Conservation (phyloP, 2,329 filamentous ascomycete species). For the Pyrenochaeta sp. region DNA sequence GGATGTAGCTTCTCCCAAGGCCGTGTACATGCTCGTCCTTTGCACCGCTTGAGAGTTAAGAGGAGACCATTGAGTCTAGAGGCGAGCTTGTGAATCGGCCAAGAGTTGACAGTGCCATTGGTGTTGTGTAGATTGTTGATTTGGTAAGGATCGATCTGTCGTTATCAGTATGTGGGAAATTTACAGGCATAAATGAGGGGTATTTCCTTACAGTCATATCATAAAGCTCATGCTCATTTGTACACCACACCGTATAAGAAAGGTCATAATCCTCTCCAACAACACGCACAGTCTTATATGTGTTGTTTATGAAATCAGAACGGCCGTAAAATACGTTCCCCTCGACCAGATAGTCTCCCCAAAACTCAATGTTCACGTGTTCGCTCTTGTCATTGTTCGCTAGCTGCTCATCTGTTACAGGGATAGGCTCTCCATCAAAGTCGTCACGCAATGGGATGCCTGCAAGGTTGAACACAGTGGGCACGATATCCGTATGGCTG, state of each 20-base stretch:
- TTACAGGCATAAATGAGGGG: not conserved
- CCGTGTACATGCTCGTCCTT: slow-evolving; percentile 60
- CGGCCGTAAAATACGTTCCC: slow-evolving; percentile 21
- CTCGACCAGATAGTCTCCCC: slow-evolving; percentile 46
- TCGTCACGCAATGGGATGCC: slow-evolving; percentile 42
- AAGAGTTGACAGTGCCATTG: slow-evolving; percentile 5
- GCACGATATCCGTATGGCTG: slow-evolving; percentile 53
- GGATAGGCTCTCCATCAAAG: slow-evolving; percentile 50
- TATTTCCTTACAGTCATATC: slow-evolving; percentile 61
- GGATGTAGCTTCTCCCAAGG: slow-evolving; percentile 69
- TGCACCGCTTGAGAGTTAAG: slow-evolving; percentile 69
- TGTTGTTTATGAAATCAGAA: slow-evolving; percentile 55
- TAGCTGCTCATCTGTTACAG: slow-evolving; percentile 29
- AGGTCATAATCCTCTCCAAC: slow-evolving; percentile 65
- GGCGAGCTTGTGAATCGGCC: slow-evolving; percentile 14
- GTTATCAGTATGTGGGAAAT: not conserved
- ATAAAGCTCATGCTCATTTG: slow-evolving; percentile 72
- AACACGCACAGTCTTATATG: slow-evolving; percentile 68
- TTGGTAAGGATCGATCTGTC: slow-evolving; percentile 42
- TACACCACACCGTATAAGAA: slow-evolving; percentile 76
- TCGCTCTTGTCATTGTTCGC: slow-evolving; percentile 32
- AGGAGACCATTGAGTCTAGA: slow-evolving; percentile 63
- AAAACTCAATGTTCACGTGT: slow-evolving; percentile 54
- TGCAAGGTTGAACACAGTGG: slow-evolving; percentile 48
- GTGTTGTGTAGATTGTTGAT: slow-evolving; percentile 44